Conservation (phyloP, 164 flowering plant genomes). For the Macadamia tetraphylla region DNA sequence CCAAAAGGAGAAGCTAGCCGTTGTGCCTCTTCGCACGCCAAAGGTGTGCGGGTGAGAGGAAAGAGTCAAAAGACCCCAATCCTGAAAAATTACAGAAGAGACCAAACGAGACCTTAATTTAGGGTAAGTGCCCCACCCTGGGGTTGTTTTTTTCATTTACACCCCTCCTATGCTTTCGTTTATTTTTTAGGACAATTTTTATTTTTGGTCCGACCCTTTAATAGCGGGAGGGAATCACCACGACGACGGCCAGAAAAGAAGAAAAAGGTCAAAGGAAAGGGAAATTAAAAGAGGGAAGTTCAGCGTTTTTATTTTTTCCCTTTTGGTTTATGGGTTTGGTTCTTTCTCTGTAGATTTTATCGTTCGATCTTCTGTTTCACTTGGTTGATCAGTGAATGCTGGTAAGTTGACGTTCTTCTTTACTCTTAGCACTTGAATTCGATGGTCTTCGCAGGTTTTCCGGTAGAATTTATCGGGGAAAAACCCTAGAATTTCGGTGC, state of each 20-base stretch:
- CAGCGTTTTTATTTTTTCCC: not conserved
- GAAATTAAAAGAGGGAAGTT: not conserved
- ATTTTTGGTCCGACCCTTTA: slow-evolving; percentile 6
- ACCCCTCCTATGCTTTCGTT: too few relatives aligned
- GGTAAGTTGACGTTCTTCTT: slow-evolving; percentile 7
- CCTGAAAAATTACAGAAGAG: not conserved
- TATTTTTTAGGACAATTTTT: not conserved
- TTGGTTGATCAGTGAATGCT: slow-evolving; percentile 11
- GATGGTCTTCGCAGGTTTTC: not conserved
- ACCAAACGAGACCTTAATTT: not conserved
- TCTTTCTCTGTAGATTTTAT: not conserved
- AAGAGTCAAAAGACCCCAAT: not conserved
- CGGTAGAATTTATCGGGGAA: slow-evolving; percentile 4
- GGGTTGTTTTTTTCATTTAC: too few relatives aligned
- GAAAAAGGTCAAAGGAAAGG: not conserved
- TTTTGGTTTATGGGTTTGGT: not conserved
- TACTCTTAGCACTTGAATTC: slow-evolving; percentile 1
- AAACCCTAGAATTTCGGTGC: slow-evolving; percentile 21
- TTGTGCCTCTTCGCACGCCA: not conserved
- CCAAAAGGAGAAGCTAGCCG: too few relatives aligned
- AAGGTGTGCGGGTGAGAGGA: too few relatives aligned
- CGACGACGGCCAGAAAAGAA: slow-evolving; percentile 12
- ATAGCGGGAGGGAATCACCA: slow-evolving; percentile 9
- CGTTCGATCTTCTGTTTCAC: slow-evolving; percentile 8
- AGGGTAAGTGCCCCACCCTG: too few relatives aligned